Base-by-base conservation (phyloP, 1,284 basidiomycete species). In the Rhodotorula sp. region DNA sequence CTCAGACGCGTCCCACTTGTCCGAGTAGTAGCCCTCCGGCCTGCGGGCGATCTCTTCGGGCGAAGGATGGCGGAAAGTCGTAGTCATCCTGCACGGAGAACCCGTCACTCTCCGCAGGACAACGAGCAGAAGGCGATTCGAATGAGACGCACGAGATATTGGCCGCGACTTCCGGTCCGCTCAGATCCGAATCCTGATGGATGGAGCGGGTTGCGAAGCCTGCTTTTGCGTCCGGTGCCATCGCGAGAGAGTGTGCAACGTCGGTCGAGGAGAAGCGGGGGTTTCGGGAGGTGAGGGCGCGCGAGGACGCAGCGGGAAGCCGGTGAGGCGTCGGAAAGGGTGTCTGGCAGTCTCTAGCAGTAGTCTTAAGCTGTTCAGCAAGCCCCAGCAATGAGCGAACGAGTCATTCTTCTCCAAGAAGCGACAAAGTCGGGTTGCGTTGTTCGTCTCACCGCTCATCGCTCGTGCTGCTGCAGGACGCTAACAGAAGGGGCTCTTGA, bases 51-150 rank as follows among this genome's bases (percentile, higher is more conserved):
- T 55, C 24, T 68, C 40, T 22, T 66, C 67, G 0, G 74, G 74
- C 8, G 57, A 58, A 16, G 74, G 71, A 50, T 73, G 67, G 15
- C 64, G 63, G 51, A 75, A 75, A 2, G 71, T 73, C 10, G 73
- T 75, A 15, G 67, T 53, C 2, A 62, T 40, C 10, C 70, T 74
- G 66, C 11, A 1, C 2, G 5, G 28, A 20, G 44, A 10, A 22
- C 2, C 37, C 24, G 26, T 34, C 9, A 16, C 4, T 20, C 22
- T 11, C 5, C 18, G 24, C 34, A 7, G 10, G 7, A 16, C 11
- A 4, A 4, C 28, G 0, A 48, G 1, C 26, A n/a, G 15, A 5
- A 18, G 28, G 28, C 40, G 15, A 20, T 18, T 30, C 15, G 24
- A 51, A 31, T 4, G 48, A 10, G 22, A 31, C 59, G 52, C 20